Base-by-base conservation (phyloP, 2,329 filamentous ascomycete genomes). In the Chlorencoelia australis region DNA sequence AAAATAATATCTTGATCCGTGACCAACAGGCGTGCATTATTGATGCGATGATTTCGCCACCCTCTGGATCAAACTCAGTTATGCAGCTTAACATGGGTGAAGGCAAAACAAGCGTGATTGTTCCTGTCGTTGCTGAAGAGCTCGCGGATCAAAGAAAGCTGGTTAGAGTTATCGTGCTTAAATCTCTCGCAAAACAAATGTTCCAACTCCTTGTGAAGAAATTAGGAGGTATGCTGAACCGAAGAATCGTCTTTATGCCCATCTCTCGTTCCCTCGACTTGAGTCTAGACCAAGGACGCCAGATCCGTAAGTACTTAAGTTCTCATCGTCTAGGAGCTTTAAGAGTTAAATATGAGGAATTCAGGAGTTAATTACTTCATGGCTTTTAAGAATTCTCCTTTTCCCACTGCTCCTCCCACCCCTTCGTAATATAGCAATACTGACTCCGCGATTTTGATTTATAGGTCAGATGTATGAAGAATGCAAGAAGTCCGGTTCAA, bases 21-120 rank as follows among this genome's bases (percentile, higher is more conserved):
- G 50, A 62, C 0, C 66, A 73, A 0, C 47, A 51, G 24, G 43
- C 41, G 3, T 51, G 68, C 2, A 74, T 85, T 33, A 72, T 78
- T 0, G 29, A 39, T 0, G 50, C 67, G 14, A 83, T 85, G 71
- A 68, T 64, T 2, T 33, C 47, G 0, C 65, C 67, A 0, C 46
- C 51, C 0, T 50, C 49, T 0, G 52, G 48, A 0, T 18, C 51
- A 0, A 81, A 77, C 44, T 53, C 65, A 0, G 67, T 77, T 0
- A 68, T 82, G 60, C 76, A 82, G 47, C 54, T 84, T 2, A 82
- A 81, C 43, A 84, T 84, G 78, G 79, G 79, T 0, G 69, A 81
- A 48, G 79, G 79, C 0, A 84, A 83, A 43, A 75, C 75, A 0
- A 79, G 78, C 0, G 71, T 82, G 2, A 83, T 87, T 32, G 65